phyloP scores from a whole-genome alignment of 495 filamentous ascomycete species.

The Neurospora sp. region DNA sequence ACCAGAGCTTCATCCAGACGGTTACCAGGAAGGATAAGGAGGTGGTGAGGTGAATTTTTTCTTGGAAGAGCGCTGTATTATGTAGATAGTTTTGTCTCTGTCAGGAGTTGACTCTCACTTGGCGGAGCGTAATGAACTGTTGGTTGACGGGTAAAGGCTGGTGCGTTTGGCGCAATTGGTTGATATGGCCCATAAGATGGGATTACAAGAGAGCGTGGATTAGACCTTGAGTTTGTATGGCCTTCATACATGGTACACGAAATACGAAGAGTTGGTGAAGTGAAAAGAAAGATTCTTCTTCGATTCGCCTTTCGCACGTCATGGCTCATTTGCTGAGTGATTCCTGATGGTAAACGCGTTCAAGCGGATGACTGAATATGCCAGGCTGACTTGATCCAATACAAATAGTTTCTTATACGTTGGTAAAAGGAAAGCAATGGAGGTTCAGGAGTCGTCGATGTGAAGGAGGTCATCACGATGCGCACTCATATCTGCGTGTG shows the following conservation, averaged over 20 bases:
- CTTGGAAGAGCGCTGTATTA: background rate
- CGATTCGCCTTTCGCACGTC: too few species aligned
- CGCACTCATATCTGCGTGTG: too few species aligned
- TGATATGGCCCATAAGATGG: background rate
- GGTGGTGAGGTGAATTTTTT: background rate
- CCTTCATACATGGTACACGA: background rate
- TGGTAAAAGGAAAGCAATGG: background rate
- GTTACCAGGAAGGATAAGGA: constrained; percentile 23
- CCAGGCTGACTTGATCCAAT: too few species aligned
- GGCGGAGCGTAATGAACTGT: background rate
- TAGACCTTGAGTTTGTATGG: background rate
- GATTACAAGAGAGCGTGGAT: background rate
- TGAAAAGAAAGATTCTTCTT: background rate
- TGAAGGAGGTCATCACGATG: background rate
- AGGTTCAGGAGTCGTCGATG: background rate
- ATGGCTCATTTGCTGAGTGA: too few species aligned
- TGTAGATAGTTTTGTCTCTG: background rate
- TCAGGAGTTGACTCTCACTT: background rate
- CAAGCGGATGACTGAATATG: too few species aligned
- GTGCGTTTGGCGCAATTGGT: background rate
- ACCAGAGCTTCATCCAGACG: constrained; percentile 35
- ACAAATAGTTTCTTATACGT: background rate
- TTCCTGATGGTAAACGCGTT: too few species aligned
- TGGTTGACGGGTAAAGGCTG: background rate
- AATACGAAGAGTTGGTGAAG: background rate